Base-by-base conservation (phyloP, 805 yeast species). In the Candida glaebosa region DNA sequence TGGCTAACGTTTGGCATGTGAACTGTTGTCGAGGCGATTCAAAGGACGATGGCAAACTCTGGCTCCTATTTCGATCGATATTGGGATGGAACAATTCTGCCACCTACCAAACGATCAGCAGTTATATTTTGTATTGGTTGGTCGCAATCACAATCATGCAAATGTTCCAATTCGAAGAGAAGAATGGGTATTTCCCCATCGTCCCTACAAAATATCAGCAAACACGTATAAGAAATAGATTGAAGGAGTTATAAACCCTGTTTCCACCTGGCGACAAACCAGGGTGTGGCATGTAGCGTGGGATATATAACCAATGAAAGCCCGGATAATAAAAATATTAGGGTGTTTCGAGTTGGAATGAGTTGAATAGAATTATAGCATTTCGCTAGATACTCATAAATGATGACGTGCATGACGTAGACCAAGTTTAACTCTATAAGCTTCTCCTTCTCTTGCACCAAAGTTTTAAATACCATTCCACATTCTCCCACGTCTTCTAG, bases 21-120 rank as follows among this genome's bases (percentile, higher is more conserved):
- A 69, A 70, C 52, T 70, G 75, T 48, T 70, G 75, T 44, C 65
- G 68, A 44, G 75, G 75, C 4, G 61, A 56, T 39, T 51, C 65
- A 45, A 61, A 58, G 35, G 73, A 69, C 28, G 75, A 69, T 37
- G 65, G 67, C 1, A 47, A 57, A 28, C 66, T 71, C 60, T 69
- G 75, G 75, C 69, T 70, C 75, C 62, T 69, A 14, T 61, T 66
- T 45, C 69, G 68, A 38, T 74, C 75, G 28, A 54, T 69, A 28
- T 58, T 69, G 34, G 75, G 75, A 3, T 69, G 75, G 75, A 68
- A 74, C 19, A 69, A 69, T 45, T 57, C 70, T 14, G 75, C 75
- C 14, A 69, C 75, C 3, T 66, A 67, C 51, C 73, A 72, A 4
- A 66, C 72, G 45, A 72, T 70, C 7, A 49, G 53, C 6, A 49